Percentiles rank a stretch among this genome's conserved stretches.
Evolutionary conservation across 2,329 filamentous ascomycete species (phyloP).

Genomic region (Botrytis sinoallii): DNA sequence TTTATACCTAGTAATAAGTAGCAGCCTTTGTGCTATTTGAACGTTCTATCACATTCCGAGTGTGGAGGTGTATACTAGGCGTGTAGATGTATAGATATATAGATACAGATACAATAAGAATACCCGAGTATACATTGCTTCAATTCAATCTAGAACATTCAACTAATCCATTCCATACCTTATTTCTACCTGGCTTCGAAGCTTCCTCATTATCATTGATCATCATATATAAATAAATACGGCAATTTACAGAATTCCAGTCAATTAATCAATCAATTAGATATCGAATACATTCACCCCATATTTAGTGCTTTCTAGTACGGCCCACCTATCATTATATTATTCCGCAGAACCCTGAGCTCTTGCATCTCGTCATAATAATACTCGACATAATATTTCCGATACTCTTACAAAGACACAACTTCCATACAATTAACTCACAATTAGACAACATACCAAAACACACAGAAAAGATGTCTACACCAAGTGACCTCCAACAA

Average conservation of each 20-base stretch:
- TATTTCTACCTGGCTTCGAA: neutral
- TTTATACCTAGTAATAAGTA: neutral
- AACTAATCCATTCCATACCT: neutral
- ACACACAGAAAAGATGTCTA: slow-evolving; percentile 44
- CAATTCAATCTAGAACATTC: neutral
- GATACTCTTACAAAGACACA: neutral
- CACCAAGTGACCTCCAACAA: slow-evolving; percentile 54
- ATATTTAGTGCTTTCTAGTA: neutral
- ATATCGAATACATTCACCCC: neutral
- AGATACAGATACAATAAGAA: neutral
- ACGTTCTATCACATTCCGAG: neutral
- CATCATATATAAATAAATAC: neutral
- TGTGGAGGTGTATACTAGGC: neutral
- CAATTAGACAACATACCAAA: neutral
- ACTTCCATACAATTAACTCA: neutral
- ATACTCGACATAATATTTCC: slow-evolving; percentile 8
- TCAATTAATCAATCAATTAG: neutral
- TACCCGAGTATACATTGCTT: neutral
- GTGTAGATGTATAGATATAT: too few relatives aligned
- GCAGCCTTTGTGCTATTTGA: neutral
- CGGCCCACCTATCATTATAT: neutral
- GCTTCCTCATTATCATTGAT: neutral
- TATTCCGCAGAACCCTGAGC: neutral
- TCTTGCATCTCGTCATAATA: neutral
- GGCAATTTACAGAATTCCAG: neutral